Percentiles rank a stretch among this genome's conserved stretches.
Evolutionary conservation across 2,329 filamentous ascomycete genomes (phyloP).

Genomic region (Calonectria hawksworthii): DNA sequence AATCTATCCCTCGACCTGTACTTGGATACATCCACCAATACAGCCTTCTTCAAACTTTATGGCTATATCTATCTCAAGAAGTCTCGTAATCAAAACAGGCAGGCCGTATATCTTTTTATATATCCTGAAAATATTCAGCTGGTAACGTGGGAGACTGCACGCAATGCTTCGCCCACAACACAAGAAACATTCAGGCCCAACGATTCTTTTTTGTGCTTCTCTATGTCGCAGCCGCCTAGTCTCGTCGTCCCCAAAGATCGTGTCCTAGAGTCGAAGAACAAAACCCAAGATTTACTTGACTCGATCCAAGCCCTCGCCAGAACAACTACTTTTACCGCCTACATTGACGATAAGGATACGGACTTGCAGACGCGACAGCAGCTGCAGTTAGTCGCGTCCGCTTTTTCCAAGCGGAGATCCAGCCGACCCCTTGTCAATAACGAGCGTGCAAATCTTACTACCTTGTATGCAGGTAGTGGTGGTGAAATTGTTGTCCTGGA

Average conservation of each 20-base stretch:
- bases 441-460: background rate
- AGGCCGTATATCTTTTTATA: background rate
- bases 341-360: background rate
- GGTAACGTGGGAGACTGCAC: background rate
- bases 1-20: background rate
- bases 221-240: background rate
- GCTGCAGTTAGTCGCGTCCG: background rate
- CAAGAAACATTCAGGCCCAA: background rate
- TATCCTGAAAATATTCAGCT: background rate
- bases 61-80: background rate
- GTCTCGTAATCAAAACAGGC: background rate
- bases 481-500: background rate
- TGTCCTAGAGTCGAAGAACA: background rate
- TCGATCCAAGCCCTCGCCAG: background rate
- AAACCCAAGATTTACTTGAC: background rate
- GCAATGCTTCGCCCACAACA: background rate
- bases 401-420: background rate
- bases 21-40: background rate
- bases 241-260: background rate
- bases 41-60: slow-evolving; percentile 5
- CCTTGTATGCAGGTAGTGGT: background rate
- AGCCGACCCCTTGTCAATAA: background rate
- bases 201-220: background rate
- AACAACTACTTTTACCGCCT: background rate
- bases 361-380: background rate